Percentiles rank a stretch among this genome's conserved stretches.
phyloP scores from a whole-genome alignment of 306 rosid species.

The Begonia loranthoides region DNA sequence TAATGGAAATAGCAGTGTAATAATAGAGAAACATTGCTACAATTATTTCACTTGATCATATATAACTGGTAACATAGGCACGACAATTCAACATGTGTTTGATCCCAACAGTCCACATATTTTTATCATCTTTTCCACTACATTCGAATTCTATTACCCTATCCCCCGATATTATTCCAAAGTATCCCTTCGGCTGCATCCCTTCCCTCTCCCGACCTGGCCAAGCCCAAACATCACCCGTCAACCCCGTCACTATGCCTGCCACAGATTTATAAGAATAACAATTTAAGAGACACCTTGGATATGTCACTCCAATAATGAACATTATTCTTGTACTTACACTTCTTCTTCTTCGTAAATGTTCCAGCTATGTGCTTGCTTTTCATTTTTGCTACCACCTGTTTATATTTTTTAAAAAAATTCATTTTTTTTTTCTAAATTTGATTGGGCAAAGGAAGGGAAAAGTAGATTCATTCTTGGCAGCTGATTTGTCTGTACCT shows the following conservation, averaged over 20 bases:
- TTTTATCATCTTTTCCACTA: conserved; percentile 52
- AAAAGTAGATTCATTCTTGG: neutral
- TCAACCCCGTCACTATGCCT: conserved; percentile 64
- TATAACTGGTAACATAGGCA: conserved; percentile 22
- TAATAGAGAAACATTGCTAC: too few species aligned
- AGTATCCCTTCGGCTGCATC: conserved; percentile 46
- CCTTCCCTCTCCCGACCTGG: conserved; percentile 51
- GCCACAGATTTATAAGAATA: too few species aligned
- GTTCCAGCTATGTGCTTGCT: conserved; percentile 88
- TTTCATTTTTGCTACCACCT: conserved; percentile 88
- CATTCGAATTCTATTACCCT: conserved; percentile 83
- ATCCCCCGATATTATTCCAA: conserved; percentile 61
- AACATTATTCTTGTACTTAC: conserved; percentile 29
- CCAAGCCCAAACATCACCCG: conserved; percentile 57
- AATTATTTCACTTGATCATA: too few species aligned
- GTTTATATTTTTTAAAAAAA: conserved; percentile 14
- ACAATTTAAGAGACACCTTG: too few species aligned
- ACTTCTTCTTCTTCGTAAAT: conserved; percentile 77
- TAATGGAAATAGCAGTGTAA: too few species aligned
- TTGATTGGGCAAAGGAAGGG: too few species aligned
- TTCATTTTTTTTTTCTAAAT: neutral
- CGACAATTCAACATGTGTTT: conserved; percentile 59
- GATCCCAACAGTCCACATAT: conserved; percentile 74
- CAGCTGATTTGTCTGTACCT: conserved; percentile 39
- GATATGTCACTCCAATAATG: too few species aligned